A percentile compares a stretch with the other conserved stretches of the same genome.
phyloP scores from a whole-genome alignment of 345 rosid species.

The Linum tenue region DNA sequence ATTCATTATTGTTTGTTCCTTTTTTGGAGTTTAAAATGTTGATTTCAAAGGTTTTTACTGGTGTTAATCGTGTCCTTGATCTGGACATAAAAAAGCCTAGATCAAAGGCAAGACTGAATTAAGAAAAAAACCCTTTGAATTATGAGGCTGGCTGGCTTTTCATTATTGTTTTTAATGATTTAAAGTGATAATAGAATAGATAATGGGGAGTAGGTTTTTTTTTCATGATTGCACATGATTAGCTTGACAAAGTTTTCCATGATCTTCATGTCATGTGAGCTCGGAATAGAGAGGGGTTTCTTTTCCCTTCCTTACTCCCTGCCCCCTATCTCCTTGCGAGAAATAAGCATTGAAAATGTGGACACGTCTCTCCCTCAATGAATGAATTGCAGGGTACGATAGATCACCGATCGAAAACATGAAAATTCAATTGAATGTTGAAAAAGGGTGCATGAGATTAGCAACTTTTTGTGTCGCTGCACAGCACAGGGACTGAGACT shows the following conservation, averaged over 20 bases:
- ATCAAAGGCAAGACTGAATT: slow-evolving; percentile 6
- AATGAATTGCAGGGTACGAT: too few relatives aligned
- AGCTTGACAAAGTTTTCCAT: slow-evolving; percentile 3
- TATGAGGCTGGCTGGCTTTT: not conserved
- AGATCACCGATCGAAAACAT: too few relatives aligned
- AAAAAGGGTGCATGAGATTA: too few relatives aligned
- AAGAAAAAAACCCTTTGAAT: not conserved
- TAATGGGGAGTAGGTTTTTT: not conserved
- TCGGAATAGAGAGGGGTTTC: too few relatives aligned
- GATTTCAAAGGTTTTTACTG: not conserved
- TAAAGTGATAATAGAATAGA: not conserved
- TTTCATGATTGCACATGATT: slow-evolving; percentile 34
- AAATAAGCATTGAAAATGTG: too few relatives aligned
- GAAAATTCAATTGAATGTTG: too few relatives aligned
- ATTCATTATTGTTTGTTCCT: too few relatives aligned
- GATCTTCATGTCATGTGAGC: not conserved
- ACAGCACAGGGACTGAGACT: not conserved
- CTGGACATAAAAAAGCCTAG: slow-evolving; percentile 11
- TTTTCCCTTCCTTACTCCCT: too few relatives aligned
- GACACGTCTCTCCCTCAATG: too few relatives aligned
- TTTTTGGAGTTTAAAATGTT: too few relatives aligned
- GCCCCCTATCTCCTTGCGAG: too few relatives aligned
- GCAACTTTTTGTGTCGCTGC: not conserved
- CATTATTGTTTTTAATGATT: not conserved
- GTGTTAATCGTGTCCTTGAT: not conserved